Base-by-base conservation (phyloP, 2,329 filamentous ascomycete species). In the Phaeoacremonium minimum region DNA sequence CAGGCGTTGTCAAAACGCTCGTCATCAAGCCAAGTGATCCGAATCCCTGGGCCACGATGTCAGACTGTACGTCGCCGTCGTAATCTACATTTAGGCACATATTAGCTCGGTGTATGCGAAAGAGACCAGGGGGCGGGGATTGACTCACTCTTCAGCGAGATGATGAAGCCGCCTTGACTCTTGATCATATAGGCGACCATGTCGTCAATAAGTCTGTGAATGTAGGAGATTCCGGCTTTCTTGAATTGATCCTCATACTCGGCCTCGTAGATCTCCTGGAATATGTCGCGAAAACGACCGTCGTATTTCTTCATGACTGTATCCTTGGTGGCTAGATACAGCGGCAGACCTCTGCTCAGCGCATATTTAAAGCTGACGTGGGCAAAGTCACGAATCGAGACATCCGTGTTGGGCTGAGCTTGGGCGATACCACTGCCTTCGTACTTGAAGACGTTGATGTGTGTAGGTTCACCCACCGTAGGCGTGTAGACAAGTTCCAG, bases 111-210 rank as follows among this genome's bases (percentile, higher is more conserved):
- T 16, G 36, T 16, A 37, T 14, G 20, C 32, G 28, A 14, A 15
- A 16, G 22, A 16, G n/a, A n/a, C n/a, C n/a, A n/a, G n/a, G n/a
- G n/a, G n/a, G n/a, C n/a, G n/a, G n/a, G n/a, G n/a, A n/a, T n/a
- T n/a, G n/a, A n/a, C n/a, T n/a, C n/a, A n/a, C n/a, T 97, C 84
- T 97, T 97, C 64, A 97, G 79, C 45, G 91, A 93, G 75, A 97
- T 96, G 62, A 97, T 80, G 69, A 91, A 96, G 45, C 91, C 93
- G 52, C 91, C 91, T 55, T 84, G 80, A 68, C 86, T 93, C 85
- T 98, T 98, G 76, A 97, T 86, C 91, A 98, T 97, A 77, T 98
- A 91, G 35, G 91, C 91, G 47, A 98, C 93, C 91, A 98, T 97
- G 70, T 98, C 91, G 69, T 98, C 91, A 58, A 97, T 97, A 50